Base-by-base conservation (phyloP, 2,329 filamentous ascomycete species). In the Phaeosphaeriaceae sp. region DNA sequence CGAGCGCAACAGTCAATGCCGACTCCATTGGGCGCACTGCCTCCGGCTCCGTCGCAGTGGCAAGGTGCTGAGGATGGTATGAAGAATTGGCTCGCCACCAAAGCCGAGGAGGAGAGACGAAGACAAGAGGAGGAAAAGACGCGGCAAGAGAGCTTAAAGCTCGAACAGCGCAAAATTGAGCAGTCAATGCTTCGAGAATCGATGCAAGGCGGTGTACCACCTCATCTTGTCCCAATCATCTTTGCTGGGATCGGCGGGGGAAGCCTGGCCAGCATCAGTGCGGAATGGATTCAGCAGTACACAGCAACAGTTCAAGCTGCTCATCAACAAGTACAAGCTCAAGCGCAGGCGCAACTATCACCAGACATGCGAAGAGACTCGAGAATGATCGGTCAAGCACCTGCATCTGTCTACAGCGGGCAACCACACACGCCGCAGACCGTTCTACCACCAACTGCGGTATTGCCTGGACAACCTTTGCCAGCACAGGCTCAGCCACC, bases 71-170 rank as follows among this genome's bases (percentile, higher is more conserved):
- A 84, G 62, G 83, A 84, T 51, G 79, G 80, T 20, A 83, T 83
- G 79, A 80, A 82, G 58, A 81, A 81, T 54, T 84, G 82, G 81
- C 73, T 84, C 21, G 72, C 75, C 11, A 80, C 82, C 20, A 84
- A 83, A 70, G 78, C 81, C 17, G 83, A 85, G 69, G 83, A 85
- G 70, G 83, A 85, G 60, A 81, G 78, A 72, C 77, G 81, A 57
- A 82, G 80, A 72, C 82, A 84, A 73, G 83, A 85, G 69, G 82
- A 84, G 67, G 82, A 84, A 63, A 82, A 78, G 73, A 84, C 82
- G 49, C 78, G 79, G 60, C 83, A 85, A 68, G 82, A 84, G 66
- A 76, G 74, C 19, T 71, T 82, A 48, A 73, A 77, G 60, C 73
- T 84, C 47, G 83, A 85, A 68, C 82, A 84, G 63, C 81, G 83